Base-by-base conservation (phyloP, 2,329 filamentous ascomycete species). In the Talaromyces islandicus region DNA sequence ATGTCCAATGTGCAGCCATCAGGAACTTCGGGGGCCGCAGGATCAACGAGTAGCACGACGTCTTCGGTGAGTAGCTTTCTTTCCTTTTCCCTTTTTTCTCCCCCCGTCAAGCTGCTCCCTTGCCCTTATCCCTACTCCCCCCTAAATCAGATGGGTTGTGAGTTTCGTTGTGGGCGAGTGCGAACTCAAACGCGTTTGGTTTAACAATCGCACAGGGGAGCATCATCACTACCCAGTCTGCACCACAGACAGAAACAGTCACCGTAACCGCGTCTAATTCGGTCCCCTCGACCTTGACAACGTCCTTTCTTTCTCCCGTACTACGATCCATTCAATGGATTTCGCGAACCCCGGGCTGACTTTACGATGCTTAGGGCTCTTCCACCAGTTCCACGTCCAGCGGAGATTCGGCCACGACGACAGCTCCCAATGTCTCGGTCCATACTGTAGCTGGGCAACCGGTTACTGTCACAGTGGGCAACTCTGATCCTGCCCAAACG, bases 1-100 rank as follows among this genome's bases (percentile, higher is more conserved):
- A 68, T 80, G 52, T 63, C 65, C 12, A 67, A 67, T 46, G 68
- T 70, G 35, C 66, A 67, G 19, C 67, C 72, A 21, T 71, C 71
- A 14, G 71, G 72, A 60, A 77, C 73, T 10, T 69, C 68, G 14
- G 62, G 63, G 38, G 67, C 61, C 9, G 64, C 64, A 54, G 32
- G 29, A 24, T 30, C 50, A 30, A 60, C 65, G 30, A 24, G 35
- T 38, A 60, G 60, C 56, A 51, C 60, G 6, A 63, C 60, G 29
- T 58, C 54, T 57, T 60, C 59, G 55, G 59, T 61, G 5, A 54
- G 59, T 61, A 12, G 32, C 19, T 3, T 46, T 48, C 21, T 14
- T 24, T 21, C n/a, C n/a, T n/a, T n/a, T n/a, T n/a, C n/a, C n/a
- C n/a, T n/a, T n/a, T n/a, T n/a, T n/a, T n/a, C n/a, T n/a, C n/a